These are phyloP conservation scores for Brachypodium distachyon DNA, from an alignment of 202 grass and related monocot species.

Conservation along the genomic window DNA sequence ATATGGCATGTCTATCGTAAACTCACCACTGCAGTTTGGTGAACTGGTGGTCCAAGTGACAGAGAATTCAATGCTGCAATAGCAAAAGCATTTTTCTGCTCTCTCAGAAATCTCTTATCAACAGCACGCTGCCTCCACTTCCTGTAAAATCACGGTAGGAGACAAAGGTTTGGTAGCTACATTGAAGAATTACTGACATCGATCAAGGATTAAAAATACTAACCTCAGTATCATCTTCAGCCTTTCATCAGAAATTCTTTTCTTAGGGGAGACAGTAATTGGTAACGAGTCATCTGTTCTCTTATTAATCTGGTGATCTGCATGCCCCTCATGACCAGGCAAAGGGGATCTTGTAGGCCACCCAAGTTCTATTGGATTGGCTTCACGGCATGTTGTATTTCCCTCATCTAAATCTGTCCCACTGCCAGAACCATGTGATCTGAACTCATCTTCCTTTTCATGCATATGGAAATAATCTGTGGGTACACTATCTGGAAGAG, in stretches of 20 bases:
- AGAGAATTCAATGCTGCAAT: constrained; percentile 60
- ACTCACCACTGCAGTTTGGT: constrained; percentile 36
- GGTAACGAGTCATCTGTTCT: constrained; percentile 10
- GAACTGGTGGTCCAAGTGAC: constrained; percentile 51
- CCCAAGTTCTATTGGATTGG: not conserved
- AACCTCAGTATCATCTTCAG: constrained; percentile 72
- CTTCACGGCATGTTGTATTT: constrained; percentile 1
- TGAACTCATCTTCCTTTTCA: constrained; percentile 20
- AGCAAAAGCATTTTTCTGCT: constrained; percentile 56
- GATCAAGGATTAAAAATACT: constrained; percentile 12
- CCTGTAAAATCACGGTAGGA: constrained; percentile 33
- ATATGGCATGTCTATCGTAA: constrained; percentile 1
- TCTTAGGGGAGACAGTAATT: constrained; percentile 9
- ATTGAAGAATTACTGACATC: constrained; percentile 6
- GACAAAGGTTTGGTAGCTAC: not conserved
- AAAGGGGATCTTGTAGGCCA: constrained; percentile 3
- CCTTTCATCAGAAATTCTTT: constrained; percentile 48
- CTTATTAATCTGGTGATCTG: not conserved
- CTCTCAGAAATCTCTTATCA: constrained; percentile 38
- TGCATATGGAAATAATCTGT: constrained; percentile 24
- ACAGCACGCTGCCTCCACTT: constrained; percentile 70
- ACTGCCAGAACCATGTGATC: constrained; percentile 9
- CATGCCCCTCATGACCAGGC: not conserved
- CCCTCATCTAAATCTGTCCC: constrained; percentile 23
- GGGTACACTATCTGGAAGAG: constrained; percentile 2